Evolutionary conservation across 2,329 filamentous ascomycete species (phyloP), one percentile per base, ranked within the genome.

Genomic region (Pseudogymnoascus sp.): DNA sequence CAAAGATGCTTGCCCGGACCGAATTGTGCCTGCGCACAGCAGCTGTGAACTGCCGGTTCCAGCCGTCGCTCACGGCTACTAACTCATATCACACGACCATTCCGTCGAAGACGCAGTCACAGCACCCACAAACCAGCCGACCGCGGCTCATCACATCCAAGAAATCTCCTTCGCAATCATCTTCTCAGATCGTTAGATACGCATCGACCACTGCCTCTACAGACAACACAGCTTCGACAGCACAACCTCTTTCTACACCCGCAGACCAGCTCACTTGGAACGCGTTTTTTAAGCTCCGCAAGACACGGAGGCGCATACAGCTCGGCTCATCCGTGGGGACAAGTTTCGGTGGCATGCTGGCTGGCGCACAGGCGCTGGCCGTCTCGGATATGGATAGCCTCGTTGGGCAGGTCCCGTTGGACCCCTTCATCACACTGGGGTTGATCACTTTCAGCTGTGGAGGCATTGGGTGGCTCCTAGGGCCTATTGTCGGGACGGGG

Each of bases 201-300:
- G 58, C 66, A 52, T 38, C 64, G 19, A 25, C 64, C 11, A 62
- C 55, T 52, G 30, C 65, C 12, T 58, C 64, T 2, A 36, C 62
- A 42, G 35, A 28, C 8, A 60, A 52, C 35, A 42, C 66, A 52
- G 33, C 61, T 35, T 60, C 60, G 61, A 60, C 36, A 30, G 41
- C 36, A 28, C 28, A 60, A 28, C 36, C 65, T 11, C 11, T 62
- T 7, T 3, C 41, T n/a, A 30, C 30, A 39, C 33, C 28, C 23
- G 58, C 62, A 2, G 66, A 68, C 23, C 62, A 65, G 59, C 66
- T 92, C 42, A 84, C 91, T 77, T 97, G 93, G 93, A 88, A 97
- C 78, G 86, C 85, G 60, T 97, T 96, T 80, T 96, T 97, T 81
- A 85, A 86, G 73, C 87, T 97, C 64, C 91, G 93, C 71, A 89